phyloP scores from a whole-genome alignment of 2,329 filamentous ascomycete genomes.

The Pezizomycotina sp. region DNA sequence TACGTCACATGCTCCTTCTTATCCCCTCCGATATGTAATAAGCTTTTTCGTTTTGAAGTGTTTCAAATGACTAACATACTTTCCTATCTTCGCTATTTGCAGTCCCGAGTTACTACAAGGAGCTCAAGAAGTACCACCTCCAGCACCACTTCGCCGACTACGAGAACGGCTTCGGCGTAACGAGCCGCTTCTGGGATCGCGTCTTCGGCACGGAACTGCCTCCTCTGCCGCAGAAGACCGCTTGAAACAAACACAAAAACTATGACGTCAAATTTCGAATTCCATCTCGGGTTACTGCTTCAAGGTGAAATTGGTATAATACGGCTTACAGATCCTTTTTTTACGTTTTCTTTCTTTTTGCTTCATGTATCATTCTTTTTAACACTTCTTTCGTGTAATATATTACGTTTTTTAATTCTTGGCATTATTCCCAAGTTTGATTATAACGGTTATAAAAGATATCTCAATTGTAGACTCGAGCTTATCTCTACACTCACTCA shows the following conservation, averaged over 20 bases:
- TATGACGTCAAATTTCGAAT: too few species aligned
- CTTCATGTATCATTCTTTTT: too few species aligned
- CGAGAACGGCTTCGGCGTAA: slow-evolving; percentile 92
- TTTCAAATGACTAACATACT: slow-evolving; percentile 17
- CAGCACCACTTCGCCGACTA: slow-evolving; percentile 97
- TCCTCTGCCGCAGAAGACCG: slow-evolving; percentile 16
- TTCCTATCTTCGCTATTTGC: too few species aligned
- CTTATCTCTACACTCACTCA: too few species aligned
- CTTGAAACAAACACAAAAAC: too few species aligned
- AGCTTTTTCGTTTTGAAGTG: not conserved
- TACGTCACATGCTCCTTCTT: slow-evolving; percentile 30
- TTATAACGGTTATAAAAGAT: too few species aligned
- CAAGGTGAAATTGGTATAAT: slow-evolving; percentile 29
- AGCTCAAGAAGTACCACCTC: slow-evolving; percentile 93
- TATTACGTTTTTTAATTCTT: too few species aligned
- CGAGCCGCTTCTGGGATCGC: slow-evolving; percentile 85
- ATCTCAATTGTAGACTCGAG: too few species aligned
- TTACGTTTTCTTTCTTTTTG: too few species aligned
- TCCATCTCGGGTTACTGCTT: slow-evolving; percentile 14
- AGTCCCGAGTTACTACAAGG: slow-evolving; percentile 78
- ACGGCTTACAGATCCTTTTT: slow-evolving; percentile 18
- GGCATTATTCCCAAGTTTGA: too few species aligned
- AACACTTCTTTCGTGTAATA: too few species aligned
- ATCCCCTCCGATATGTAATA: not conserved
- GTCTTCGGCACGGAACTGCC: slow-evolving; percentile 77